Conservation (phyloP, 495 filamentous ascomycete species). For the Sabuloglossum arenarium region DNA sequence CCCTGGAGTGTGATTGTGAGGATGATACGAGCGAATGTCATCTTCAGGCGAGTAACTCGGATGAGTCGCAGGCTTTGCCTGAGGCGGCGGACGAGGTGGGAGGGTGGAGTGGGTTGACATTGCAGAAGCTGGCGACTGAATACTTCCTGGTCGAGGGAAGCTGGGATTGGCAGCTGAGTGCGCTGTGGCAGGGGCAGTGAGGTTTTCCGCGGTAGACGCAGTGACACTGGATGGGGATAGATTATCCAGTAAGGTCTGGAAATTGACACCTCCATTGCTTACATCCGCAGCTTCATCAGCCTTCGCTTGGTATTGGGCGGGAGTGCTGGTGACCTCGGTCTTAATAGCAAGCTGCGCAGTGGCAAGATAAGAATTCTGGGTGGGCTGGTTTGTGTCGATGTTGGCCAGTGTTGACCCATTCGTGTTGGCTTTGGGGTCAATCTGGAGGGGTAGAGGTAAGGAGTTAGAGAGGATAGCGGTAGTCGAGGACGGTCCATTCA, state of each 20-base stretch:
- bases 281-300: conserved; percentile 1
- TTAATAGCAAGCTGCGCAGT: neutral
- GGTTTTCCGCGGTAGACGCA: conserved; percentile 2
- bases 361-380: neutral
- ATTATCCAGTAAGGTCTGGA: conserved; percentile 21
- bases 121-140: conserved; percentile 18
- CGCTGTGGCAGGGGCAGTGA: conserved; percentile 6
- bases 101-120: conserved; percentile 28
- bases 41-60: conserved; percentile 32
- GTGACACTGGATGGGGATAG: conserved; percentile 12
- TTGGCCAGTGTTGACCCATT: neutral
- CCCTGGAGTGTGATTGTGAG: conserved; percentile 20
- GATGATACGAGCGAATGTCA: conserved; percentile 36
- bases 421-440: neutral
- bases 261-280: conserved; percentile 13
- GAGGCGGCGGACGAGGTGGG: conserved; percentile 29
- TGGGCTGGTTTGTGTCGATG: neutral
- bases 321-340: neutral
- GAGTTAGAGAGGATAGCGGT: neutral
- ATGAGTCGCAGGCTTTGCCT: conserved; percentile 35
- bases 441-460: neutral
- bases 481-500: neutral
- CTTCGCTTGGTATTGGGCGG: neutral
- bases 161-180: conserved; percentile 6
- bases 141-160: neutral